Base-by-base conservation (phyloP, 2,329 filamentous ascomycete species). In the Aureobasidium subglaciale region DNA sequence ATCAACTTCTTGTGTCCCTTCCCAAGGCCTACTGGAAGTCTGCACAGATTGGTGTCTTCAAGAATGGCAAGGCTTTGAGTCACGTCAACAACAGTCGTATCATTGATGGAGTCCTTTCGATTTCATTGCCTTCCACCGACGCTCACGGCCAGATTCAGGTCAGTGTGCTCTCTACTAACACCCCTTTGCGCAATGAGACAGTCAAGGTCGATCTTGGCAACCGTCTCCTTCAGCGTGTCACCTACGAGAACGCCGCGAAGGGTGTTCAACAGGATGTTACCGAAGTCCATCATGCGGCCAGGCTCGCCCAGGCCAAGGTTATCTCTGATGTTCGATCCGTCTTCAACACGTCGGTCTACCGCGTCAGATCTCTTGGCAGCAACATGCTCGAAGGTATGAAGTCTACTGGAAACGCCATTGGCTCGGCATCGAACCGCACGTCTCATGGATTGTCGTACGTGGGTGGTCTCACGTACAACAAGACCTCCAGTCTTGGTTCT, bases 201-300 rank as follows among this genome's bases (percentile, higher is more conserved):
- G 9, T 57, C 34, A 54, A 46, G 38, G 34, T 57, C 27, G 37
- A 45, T n/a, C 49, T 57, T n/a, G 56, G 56, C 30, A 57, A 54
- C 24, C 56, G 56, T 18, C 48, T 57, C 16, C 48, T 54, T 15
- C 56, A 57, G 40, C 46, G 48, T 46, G 48, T 38, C 30, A 57
- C 56, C 37, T 57, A 57, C 27, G 48, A 53, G 56, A 46, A 45
- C n/a, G 56, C 48, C n/a, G 56, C 41, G 2, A 54, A 42, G 24
- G 40, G 34, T n/a, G 41, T 57, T 24, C 46, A 57, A 18, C 41
- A 57, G 10, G 56, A 57, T 11, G 48, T 57, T 10, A 38, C 37
- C 29, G 56, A 41, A 24, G 56, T 45, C n/a, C 56, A 52, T 24
- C 5, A 32, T 15, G 56, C 41, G 6, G 56, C 56, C 15, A 54